These are phyloP conservation scores for Boletus barrowsii DNA, from an alignment of 768 basidiomycete species.

Conservation along the genomic window DNA sequence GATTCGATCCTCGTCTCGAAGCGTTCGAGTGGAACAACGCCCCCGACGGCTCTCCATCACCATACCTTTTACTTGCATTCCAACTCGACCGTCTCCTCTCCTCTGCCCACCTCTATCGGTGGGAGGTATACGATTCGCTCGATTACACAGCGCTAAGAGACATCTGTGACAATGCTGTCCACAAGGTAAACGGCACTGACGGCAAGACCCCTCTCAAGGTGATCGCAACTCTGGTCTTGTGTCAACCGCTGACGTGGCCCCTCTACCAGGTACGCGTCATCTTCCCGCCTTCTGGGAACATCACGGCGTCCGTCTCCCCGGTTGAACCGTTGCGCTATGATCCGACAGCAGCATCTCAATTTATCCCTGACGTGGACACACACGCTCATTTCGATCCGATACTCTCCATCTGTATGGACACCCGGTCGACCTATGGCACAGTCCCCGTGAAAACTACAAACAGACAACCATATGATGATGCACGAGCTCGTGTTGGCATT, in stretches of 20 bases:
- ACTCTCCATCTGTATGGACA: slow-evolving; percentile 54
- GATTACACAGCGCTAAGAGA: slow-evolving; percentile 39
- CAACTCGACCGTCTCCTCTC: slow-evolving; percentile 59
- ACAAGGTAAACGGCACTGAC: slow-evolving; percentile 14
- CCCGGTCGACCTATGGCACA: slow-evolving; percentile 48
- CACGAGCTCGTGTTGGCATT: slow-evolving; percentile 55
- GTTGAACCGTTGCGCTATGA: slow-evolving; percentile 34
- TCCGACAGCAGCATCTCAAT: slow-evolving; percentile 38
- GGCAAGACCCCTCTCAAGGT: slow-evolving; percentile 25
- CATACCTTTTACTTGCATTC: slow-evolving; percentile 58
- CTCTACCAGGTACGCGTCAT: slow-evolving; percentile 51
- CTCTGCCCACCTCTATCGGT: slow-evolving; percentile 50
- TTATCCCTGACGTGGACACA: slow-evolving; percentile 33
- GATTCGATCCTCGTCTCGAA: slow-evolving; percentile 54
- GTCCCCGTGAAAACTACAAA: slow-evolving; percentile 66
- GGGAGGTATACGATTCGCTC: slow-evolving; percentile 39
- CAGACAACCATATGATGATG: slow-evolving; percentile 56
- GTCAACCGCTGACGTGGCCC: neutral
- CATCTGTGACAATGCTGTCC: slow-evolving; percentile 47
- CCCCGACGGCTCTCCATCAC: slow-evolving; percentile 45
- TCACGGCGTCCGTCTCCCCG: slow-evolving; percentile 36
- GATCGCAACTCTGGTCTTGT: neutral
- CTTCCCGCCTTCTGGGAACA: slow-evolving; percentile 37
- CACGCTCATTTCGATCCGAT: slow-evolving; percentile 31
- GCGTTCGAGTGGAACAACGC: slow-evolving; percentile 56